These are phyloP conservation scores for Saccharomycopsis sp. DNA, from an alignment of 805 yeast genomes.

Conservation along the genomic window DNA sequence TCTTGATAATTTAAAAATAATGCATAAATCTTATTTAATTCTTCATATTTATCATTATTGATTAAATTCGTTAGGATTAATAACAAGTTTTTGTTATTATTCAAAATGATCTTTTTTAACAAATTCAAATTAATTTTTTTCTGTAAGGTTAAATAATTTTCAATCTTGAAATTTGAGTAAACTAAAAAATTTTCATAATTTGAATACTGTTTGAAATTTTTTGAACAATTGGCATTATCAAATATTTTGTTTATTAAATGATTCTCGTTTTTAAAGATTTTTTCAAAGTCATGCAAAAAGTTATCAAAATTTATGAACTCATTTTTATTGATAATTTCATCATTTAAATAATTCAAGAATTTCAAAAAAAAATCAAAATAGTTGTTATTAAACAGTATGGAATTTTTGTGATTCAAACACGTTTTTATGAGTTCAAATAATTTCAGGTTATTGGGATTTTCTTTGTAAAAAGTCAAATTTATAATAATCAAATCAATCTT, in stretches of 20 bases:
- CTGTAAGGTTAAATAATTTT: neutral
- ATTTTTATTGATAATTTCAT: no score
- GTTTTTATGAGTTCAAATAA: no score
- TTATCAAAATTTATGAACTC: no score
- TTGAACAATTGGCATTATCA: neutral
- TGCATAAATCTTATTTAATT: conserved; percentile 1
- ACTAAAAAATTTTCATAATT: neutral
- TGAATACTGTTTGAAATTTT: neutral
- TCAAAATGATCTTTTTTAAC: conserved; percentile 1
- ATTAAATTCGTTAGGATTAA: neutral
- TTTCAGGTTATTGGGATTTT: no score
- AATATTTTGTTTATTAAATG: neutral
- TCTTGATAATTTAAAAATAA: neutral
- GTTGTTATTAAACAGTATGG: neutral
- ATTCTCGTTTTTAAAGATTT: neutral
- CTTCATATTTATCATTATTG: neutral
- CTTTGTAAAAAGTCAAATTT: neutral
- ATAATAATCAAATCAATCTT: neutral
- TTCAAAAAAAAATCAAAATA: neutral
- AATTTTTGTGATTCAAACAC: no score
- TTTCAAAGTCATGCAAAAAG: no score
- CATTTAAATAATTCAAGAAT: neutral
- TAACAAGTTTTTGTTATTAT: neutral
- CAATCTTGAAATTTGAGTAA: neutral
- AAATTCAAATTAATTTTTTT: neutral